phyloP scores from a whole-genome alignment of 83 land plant species.

The Thuja plicata region DNA sequence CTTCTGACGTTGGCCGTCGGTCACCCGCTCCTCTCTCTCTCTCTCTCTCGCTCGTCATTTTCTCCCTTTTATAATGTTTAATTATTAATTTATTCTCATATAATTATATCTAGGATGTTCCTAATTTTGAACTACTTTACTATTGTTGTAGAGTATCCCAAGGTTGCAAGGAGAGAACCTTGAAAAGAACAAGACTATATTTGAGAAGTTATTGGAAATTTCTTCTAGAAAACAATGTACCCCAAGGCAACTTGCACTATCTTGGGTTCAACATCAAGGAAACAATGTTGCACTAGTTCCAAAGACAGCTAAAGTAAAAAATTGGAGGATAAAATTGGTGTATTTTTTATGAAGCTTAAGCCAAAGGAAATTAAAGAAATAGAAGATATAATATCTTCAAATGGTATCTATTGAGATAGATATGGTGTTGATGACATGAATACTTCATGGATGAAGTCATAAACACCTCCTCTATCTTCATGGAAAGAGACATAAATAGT shows the following conservation, averaged over 20 bases:
- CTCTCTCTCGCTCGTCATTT: too few species aligned
- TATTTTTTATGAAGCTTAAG: constrained; percentile 36
- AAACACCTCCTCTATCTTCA: constrained; percentile 31
- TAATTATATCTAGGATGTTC: not conserved
- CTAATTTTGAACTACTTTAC: constrained; percentile 10
- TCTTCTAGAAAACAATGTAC: constrained; percentile 59
- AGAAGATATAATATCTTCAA: constrained; percentile 27
- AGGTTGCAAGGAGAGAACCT: constrained; percentile 57
- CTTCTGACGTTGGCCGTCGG: too few species aligned
- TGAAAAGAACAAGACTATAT: constrained; percentile 50
- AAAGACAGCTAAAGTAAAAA: constrained; percentile 45
- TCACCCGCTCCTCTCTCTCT: too few species aligned
- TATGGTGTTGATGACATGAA: not conserved
- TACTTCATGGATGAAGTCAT: constrained; percentile 8
- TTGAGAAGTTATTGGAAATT: constrained; percentile 47
- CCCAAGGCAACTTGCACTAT: constrained; percentile 70
- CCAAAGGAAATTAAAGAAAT: constrained; percentile 48
- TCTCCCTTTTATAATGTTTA: constrained; percentile 31
- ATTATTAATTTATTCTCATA: constrained; percentile 5
- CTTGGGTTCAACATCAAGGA: constrained; percentile 74
- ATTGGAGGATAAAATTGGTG: constrained; percentile 49
- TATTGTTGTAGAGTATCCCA: constrained; percentile 20
- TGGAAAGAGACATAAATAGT: constrained; percentile 13
- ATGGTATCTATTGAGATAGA: constrained; percentile 29
- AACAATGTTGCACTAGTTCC: constrained; percentile 62